Evolutionary conservation across 2,329 filamentous ascomycete genomes (phyloP).

Genomic region (Aotearoamyces nothofagi): DNA sequence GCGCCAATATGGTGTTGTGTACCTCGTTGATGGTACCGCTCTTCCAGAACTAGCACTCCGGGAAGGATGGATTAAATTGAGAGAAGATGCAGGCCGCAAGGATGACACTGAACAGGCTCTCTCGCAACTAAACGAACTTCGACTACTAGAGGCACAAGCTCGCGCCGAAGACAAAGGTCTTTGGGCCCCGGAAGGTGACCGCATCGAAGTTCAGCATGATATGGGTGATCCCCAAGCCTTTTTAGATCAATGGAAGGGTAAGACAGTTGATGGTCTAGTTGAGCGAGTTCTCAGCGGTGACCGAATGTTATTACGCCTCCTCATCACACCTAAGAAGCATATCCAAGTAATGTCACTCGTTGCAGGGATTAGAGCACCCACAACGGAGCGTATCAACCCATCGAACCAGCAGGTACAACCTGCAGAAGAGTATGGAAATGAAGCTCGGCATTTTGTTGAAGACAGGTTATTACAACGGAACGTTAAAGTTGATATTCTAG

Average conservation of each 20-base stretch:
- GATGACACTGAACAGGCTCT: constrained; percentile 69
- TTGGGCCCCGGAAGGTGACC: constrained; percentile 51
- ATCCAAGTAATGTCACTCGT: constrained; percentile 77
- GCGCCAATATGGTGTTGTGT: constrained; percentile 75
- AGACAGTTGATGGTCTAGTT: constrained; percentile 70
- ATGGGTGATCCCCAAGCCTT: constrained; percentile 61
- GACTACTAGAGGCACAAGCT: constrained; percentile 62
- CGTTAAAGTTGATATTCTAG: constrained; percentile 70
- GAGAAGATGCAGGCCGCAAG: constrained; percentile 85
- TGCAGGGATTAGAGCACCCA: constrained; percentile 76
- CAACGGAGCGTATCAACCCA: constrained; percentile 72
- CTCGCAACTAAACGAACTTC: constrained; percentile 61
- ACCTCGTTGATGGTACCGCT: constrained; percentile 58
- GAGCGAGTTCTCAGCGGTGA: constrained; percentile 89
- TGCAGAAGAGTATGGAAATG: constrained; percentile 79
- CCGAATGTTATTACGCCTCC: constrained; percentile 68
- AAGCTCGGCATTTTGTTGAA: constrained; percentile 81
- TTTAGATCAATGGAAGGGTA: constrained; percentile 70
- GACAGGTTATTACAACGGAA: constrained; percentile 71
- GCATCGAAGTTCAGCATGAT: constrained; percentile 70
- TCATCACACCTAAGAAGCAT: constrained; percentile 72
- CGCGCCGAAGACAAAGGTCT: constrained; percentile 67
- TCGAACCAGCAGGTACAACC: constrained; percentile 56
- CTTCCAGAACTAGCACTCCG: constrained; percentile 74
- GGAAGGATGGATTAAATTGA: constrained; percentile 83